Evolutionary conservation across 805 yeast species (phyloP).

Genomic region (Ogataea neopini): DNA sequence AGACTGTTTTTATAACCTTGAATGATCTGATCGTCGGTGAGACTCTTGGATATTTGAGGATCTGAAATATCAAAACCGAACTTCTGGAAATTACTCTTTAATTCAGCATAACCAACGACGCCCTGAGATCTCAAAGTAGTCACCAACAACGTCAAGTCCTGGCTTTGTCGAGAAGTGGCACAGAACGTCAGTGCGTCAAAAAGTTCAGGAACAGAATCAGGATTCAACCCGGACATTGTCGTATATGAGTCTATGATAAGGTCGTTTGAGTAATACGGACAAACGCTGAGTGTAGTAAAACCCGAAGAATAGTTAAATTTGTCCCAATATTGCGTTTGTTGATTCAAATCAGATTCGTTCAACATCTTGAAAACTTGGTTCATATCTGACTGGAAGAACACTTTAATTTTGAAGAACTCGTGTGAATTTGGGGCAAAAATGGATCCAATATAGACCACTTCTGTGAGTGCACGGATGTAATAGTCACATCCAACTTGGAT

Average conservation of each 20-base stretch:
- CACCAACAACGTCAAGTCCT: conserved; percentile 45
- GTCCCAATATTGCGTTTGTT: conserved; percentile 29
- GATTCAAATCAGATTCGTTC: conserved; percentile 26
- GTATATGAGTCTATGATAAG: conserved; percentile 50
- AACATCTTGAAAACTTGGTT: conserved; percentile 25
- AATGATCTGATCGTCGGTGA: conserved; percentile 32
- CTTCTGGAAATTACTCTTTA: conserved; percentile 29
- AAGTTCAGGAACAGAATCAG: conserved; percentile 47
- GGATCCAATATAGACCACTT: conserved; percentile 48
- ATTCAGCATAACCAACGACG: conserved; percentile 50
- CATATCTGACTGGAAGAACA: conserved; percentile 21
- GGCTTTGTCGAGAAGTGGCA: conserved; percentile 49
- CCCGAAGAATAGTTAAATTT: conserved; percentile 24
- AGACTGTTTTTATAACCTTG: conserved; percentile 29
- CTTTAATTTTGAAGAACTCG: conserved; percentile 22
- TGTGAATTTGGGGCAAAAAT: conserved; percentile 25
- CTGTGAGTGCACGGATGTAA: conserved; percentile 54
- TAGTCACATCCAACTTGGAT: conserved; percentile 43
- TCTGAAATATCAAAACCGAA: conserved; percentile 32
- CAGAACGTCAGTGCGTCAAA: conserved; percentile 58
- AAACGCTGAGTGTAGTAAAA: conserved; percentile 47
- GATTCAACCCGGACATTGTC: conserved; percentile 43
- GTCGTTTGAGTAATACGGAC: conserved; percentile 50
- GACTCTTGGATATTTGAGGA: conserved; percentile 18
- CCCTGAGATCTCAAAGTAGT: conserved; percentile 53